Conservation (phyloP, 2,329 filamentous ascomycete genomes). For the Colletotrichum filicis region DNA sequence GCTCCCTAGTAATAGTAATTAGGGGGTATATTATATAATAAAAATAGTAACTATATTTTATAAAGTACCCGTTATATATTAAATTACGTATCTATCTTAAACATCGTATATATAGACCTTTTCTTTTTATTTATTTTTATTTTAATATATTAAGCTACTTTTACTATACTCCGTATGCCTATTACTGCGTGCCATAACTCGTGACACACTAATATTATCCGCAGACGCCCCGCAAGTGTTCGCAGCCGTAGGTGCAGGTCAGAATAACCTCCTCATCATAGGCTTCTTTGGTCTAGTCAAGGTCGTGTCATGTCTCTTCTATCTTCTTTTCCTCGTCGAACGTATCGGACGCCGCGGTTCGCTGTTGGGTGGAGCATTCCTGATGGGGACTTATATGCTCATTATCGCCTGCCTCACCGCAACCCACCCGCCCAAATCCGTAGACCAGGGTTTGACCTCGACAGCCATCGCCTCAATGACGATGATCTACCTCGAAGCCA, state of each 20-base stretch:
- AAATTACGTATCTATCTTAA: too few relatives aligned
- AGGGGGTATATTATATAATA: too few relatives aligned
- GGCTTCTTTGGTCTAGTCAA: conserved; percentile 65
- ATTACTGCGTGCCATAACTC: too few relatives aligned
- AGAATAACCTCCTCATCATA: conserved; percentile 54
- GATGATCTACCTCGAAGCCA: conserved; percentile 61
- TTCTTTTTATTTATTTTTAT: too few relatives aligned
- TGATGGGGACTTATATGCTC: conserved; percentile 64
- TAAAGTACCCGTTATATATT: too few relatives aligned
- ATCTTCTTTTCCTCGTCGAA: conserved; percentile 59
- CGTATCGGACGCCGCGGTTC: conserved; percentile 58
- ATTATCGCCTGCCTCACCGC: conserved; percentile 60
- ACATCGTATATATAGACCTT: too few relatives aligned
- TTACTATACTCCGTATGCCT: too few relatives aligned
- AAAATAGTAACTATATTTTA: too few relatives aligned
- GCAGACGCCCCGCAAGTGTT: conserved; percentile 62
- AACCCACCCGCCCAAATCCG: conserved; percentile 51
- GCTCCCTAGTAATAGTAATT: too few relatives aligned
- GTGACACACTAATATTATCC: background rate
- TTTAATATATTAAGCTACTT: too few relatives aligned
- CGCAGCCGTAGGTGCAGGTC: conserved; percentile 58
- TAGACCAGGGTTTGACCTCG: conserved; percentile 43
- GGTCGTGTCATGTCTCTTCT: conserved; percentile 57
- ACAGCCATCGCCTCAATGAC: conserved; percentile 59
- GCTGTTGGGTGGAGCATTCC: conserved; percentile 58